phyloP scores from a whole-genome alignment of 805 yeast species.

The Metschnikowia continentalis region DNA sequence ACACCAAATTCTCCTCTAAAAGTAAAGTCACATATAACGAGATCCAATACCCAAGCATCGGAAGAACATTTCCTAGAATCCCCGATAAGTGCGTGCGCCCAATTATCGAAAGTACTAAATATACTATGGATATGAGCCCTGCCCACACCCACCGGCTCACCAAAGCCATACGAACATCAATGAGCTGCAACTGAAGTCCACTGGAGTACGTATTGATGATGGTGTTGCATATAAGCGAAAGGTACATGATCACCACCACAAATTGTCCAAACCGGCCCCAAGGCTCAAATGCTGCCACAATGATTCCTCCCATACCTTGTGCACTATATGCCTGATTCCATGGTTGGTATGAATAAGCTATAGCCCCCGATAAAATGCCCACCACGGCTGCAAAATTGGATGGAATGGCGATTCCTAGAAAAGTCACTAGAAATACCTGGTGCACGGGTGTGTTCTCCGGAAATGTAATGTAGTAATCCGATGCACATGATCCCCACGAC shows the following conservation, averaged over 20 bases:
- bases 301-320: constrained; percentile 32
- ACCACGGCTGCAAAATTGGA: constrained; percentile 32
- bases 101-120: constrained; percentile 11
- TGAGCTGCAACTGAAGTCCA: constrained; percentile 32
- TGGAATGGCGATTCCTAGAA: constrained; percentile 25
- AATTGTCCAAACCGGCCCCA: constrained; percentile 38
- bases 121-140: constrained; percentile 7
- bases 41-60: constrained; percentile 18
- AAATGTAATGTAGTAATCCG: constrained; percentile 32
- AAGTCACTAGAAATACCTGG: constrained; percentile 27
- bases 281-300: constrained; percentile 28
- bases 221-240: constrained; percentile 34
- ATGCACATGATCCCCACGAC: constrained; percentile 34
- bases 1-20: constrained; percentile 14
- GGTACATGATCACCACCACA: constrained; percentile 26
- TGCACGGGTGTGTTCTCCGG: constrained; percentile 26
- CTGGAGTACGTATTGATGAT: constrained; percentile 35
- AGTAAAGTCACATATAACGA: constrained; percentile 13
- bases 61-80: constrained; percentile 14
- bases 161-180: constrained; percentile 20
- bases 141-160: constrained; percentile 18
- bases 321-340: constrained; percentile 29
- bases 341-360: constrained; percentile 29
- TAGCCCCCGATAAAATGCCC: constrained; percentile 28
- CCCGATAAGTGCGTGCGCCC: constrained; percentile 13